phyloP scores from a whole-genome alignment of 202 grass and related monocot species.

The Elaeis oleifera region DNA sequence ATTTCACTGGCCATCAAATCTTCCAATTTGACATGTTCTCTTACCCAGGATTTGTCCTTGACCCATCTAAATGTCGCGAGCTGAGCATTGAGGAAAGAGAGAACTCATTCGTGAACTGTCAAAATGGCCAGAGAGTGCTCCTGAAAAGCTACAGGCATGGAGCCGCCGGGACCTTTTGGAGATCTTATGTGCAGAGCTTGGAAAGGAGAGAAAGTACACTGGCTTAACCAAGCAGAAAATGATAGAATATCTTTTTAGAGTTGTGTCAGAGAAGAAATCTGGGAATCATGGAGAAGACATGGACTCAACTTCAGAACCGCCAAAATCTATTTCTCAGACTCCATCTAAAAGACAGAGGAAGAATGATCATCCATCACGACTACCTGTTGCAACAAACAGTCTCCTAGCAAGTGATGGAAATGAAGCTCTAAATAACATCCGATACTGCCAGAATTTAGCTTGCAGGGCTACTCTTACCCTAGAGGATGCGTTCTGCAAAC shows the following conservation, averaged over 20 bases:
- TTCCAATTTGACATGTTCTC: neutral
- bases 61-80: neutral
- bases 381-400: neutral
- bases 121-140: conserved; percentile 2
- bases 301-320: neutral
- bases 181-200: neutral
- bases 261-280: too few species aligned
- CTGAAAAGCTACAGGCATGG: conserved; percentile 2
- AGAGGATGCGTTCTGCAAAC: neutral
- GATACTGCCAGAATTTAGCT: neutral
- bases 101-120: neutral
- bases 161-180: conserved; percentile 1
- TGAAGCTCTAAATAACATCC: neutral
- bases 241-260: conserved; percentile 3
- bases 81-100: neutral
- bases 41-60: neutral
- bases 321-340: neutral
- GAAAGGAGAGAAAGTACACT: conserved; percentile 1
- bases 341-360: neutral
- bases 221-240: conserved; percentile 3
- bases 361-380: neutral
- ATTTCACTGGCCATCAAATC: neutral
- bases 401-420: neutral
- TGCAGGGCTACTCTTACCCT: neutral
- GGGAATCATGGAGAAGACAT: neutral